Evolutionary conservation across 225 moss, liverwort and hornwort genomes (phyloP), one percentile per base, ranked within the genome.

Genomic region (Pleurozium schreberi): DNA sequence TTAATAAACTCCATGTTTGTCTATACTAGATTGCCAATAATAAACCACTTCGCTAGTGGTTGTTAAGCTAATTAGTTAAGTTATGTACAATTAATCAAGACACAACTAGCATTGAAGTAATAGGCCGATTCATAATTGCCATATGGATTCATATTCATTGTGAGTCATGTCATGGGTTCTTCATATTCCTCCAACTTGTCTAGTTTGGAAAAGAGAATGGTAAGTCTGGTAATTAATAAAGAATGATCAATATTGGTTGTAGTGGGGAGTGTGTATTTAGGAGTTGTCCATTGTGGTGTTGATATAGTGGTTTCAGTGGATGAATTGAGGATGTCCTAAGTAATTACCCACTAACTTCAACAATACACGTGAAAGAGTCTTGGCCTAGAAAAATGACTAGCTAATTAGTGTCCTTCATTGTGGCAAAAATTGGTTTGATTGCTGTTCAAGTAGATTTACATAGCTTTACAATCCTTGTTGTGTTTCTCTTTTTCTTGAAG

Each of bases 401-500:
- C 16, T 65, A 34, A 65, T 34, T 33, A 65, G 9, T 65, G 8
- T 18, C 34, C 5, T n/a, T n/a, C n/a, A 0, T 22, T 22, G 2
- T 1, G 0, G 2, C 12, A 68, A 68, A 65, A n/a, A 68, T 68
- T 68, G 12, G 36, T 12, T 3, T 68, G 12, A 68, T 68, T 11
- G 12, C 0, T 0, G 2, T n/a, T n/a, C 22, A 0, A 22, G 2
- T 2, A 40, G 2, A 69, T 13, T 69, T 69, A 4, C 8, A 2
- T 4, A 23, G 2, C 1, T 4, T 40, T 40, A 40, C 5, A 69
- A 69, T 12, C 12, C 7, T 2, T 22, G 2, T 40, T 69, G 12
- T 40, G 1, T 40, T 23, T 67, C 2, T 3, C 1, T 67, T 12
- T 68, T 40, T 40, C 21, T 23, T 23, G 0, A 69, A 40, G 4